A percentile compares a stretch with the other conserved stretches of the same genome.
Conservation (phyloP, 805 yeast species). For the Lipomyces lipofer region DNA sequence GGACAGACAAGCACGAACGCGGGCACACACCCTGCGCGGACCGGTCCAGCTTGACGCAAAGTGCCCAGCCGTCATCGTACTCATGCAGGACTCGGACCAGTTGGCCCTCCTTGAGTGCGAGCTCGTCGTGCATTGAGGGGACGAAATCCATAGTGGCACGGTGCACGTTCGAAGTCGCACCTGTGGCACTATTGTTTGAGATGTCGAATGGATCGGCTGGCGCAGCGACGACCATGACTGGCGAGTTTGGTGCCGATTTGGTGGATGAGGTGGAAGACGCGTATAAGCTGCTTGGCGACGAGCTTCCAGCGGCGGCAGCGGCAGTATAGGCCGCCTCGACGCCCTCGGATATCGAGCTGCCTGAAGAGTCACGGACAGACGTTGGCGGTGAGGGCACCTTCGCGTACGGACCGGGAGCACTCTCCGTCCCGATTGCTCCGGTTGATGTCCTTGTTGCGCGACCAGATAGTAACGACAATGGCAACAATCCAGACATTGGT, state of each 20-base stretch:
- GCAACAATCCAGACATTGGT: constrained; percentile 27
- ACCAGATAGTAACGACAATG: constrained; percentile 29
- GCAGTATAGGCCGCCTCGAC: background rate
- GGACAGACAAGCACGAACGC: constrained; percentile 25
- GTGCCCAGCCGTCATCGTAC: constrained; percentile 36
- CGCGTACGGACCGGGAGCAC: background rate
- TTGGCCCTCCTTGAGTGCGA: constrained; percentile 32
- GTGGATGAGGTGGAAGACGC: constrained; percentile 12
- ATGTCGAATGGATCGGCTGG: constrained; percentile 6
- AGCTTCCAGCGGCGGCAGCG: background rate
- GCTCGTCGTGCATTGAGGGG: constrained; percentile 35
- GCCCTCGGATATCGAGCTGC: constrained; percentile 5
- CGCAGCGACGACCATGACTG: constrained; percentile 15
- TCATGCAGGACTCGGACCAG: constrained; percentile 33
- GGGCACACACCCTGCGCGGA: constrained; percentile 32
- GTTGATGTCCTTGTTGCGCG: constrained; percentile 24
- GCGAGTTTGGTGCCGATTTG: constrained; percentile 9
- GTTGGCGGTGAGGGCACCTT: constrained; percentile 5
- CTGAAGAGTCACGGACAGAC: constrained; percentile 4
- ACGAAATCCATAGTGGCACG: constrained; percentile 32
- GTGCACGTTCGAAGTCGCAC: constrained; percentile 30
- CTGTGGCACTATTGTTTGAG: constrained; percentile 7
- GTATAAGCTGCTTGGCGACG: constrained; percentile 2
- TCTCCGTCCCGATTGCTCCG: constrained; percentile 8
- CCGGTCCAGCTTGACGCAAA: constrained; percentile 30